Percentiles rank a stretch among this genome's conserved stretches.
phyloP scores from a whole-genome alignment of 1,284 basidiomycete genomes.

The Sporisorium reilianum region DNA sequence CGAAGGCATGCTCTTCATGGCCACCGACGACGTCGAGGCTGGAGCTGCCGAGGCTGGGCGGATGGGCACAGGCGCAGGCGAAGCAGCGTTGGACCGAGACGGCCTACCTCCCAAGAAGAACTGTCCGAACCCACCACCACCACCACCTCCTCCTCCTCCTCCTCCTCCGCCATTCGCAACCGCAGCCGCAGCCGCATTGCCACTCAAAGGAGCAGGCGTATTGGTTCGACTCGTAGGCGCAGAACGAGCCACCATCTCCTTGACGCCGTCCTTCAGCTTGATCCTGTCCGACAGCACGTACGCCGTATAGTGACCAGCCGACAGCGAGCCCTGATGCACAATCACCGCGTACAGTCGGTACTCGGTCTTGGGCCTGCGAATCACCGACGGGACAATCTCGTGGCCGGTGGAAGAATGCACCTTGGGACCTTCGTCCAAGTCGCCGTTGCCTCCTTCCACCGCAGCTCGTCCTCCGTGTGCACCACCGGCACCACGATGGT shows the following conservation, averaged over 20 bases:
- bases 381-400: constrained; percentile 41
- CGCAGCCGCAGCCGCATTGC: neutral
- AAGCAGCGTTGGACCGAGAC: constrained; percentile 24
- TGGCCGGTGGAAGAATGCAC: constrained; percentile 25
- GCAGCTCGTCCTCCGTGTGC: constrained; percentile 1
- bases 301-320: constrained; percentile 62
- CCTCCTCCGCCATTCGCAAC: constrained; percentile 1
- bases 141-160: no score
- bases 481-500: constrained; percentile 6
- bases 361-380: constrained; percentile 48
- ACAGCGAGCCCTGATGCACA: constrained; percentile 74
- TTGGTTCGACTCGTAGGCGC: constrained; percentile 41
- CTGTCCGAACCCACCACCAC: constrained; percentile 22
- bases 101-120: constrained; percentile 33
- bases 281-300: constrained; percentile 58
- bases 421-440: constrained; percentile 43
- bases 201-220: constrained; percentile 32
- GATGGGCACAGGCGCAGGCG: constrained; percentile 28
- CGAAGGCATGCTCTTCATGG: constrained; percentile 23
- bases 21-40: constrained; percentile 14
- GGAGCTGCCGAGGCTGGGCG: constrained; percentile 44
- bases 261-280: constrained; percentile 40
- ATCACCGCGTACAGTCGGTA: constrained; percentile 77
- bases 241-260: constrained; percentile 45
- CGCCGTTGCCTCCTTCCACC: constrained; percentile 10